Evolutionary conservation across 1,139 yeast species (phyloP), one percentile per base, ranked within the genome.

Genomic region (Hyphopichia buzzinii): DNA sequence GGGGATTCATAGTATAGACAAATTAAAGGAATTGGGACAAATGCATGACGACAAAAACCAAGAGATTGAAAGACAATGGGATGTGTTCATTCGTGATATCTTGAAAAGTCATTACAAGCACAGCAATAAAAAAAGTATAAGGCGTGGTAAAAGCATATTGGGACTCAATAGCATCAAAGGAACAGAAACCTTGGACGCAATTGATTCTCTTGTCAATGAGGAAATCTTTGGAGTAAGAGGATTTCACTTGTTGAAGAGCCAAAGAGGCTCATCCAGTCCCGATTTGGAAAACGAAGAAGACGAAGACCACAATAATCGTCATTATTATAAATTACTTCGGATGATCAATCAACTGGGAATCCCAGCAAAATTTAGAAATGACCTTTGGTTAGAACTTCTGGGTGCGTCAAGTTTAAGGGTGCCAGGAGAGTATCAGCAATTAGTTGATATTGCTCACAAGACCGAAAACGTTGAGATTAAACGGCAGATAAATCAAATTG

Each of bases 351-450:
- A 62, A 21, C 72, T 44, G 24, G 72, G 84, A 0, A 67, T 79
- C 1, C 80, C 83, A 0, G 57, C 68, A 30, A 67, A 67, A 14
- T 66, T 73, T 39, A 57, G 83, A 8, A 62, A 75, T 21, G 57
- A 61, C 31, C 58, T 78, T 14, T 78, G 84, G 84, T 56, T 70
- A 13, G 81, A 78, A 42, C 60, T 80, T 22, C 67, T 76, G 1
- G 82, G 82, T 0, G 78, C 81, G 0, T 63, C 64, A 39, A 58
- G 61, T 35, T 44, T 72, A 4, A 60, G 61, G 36, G 67, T 69
- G 3, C 78, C 81, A 4, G 80, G 81, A 0, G 76, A 74, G 34
- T 79, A 72, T 46, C 70, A 68, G 14, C 55, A 57, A 23, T 41
- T 62, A 14, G 39, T 57, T 14, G 41, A 41, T 3, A 26, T 31